These are phyloP conservation scores for Moesziomyces antarcticus DNA, from an alignment of 1,284 basidiomycete species.

Conservation along the genomic window DNA sequence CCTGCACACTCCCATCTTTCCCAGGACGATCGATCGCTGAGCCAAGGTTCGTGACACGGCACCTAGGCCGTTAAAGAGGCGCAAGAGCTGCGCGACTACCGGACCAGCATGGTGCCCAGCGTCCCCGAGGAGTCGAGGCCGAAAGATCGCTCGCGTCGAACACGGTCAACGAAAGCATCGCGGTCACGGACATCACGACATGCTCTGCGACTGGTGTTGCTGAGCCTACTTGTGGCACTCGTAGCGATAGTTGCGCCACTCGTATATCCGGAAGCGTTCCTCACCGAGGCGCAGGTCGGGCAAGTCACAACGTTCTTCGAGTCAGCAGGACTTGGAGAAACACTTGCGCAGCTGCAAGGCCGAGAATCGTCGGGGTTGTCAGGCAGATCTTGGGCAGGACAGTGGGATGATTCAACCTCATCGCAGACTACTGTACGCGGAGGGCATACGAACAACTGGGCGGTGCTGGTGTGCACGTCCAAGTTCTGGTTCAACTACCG, in stretches of 20 bases:
- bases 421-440: slow-evolving; percentile 6
- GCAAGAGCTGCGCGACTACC: too few species aligned
- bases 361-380: neutral
- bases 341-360: slow-evolving; percentile 5
- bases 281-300: slow-evolving; percentile 18
- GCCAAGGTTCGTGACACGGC: too few species aligned
- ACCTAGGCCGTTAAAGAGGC: too few species aligned
- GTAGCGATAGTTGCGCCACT: slow-evolving; percentile 14
- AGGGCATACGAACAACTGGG: slow-evolving; percentile 88
- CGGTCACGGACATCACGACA: slow-evolving; percentile 1
- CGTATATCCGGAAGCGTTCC: slow-evolving; percentile 30
- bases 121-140: too few species aligned
- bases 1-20: too few species aligned
- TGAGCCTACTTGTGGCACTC: slow-evolving; percentile 4
- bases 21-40: too few species aligned
- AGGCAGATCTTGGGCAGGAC: too few species aligned
- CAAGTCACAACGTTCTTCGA: slow-evolving; percentile 49
- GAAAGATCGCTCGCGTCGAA: too few species aligned
- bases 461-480: slow-evolving; percentile 91
- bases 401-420: too few species aligned
- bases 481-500: slow-evolving; percentile 99
- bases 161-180: neutral
- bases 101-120: too few species aligned
- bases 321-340: slow-evolving; percentile 2
- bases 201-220: slow-evolving; percentile 7